Evolutionary conservation across 495 filamentous ascomycete genomes (phyloP).

Genomic region (Cryomyces minteri): DNA sequence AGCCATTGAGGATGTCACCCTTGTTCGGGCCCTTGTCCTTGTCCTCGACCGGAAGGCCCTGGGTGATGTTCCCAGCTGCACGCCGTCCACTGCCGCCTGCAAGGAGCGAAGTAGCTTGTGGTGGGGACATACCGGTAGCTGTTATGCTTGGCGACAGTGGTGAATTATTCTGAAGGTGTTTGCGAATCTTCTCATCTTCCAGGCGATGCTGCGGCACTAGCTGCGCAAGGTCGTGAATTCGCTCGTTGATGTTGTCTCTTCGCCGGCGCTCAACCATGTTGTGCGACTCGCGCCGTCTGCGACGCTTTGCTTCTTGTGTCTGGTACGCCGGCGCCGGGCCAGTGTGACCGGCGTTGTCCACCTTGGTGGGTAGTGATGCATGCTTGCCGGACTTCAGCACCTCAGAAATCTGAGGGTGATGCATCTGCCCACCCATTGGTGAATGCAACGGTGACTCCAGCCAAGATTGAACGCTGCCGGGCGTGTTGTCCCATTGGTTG

Average conservation of each 20-base stretch:
- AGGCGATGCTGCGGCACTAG: constrained; percentile 83
- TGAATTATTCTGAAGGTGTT: constrained; percentile 79
- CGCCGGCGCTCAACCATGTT: constrained; percentile 90
- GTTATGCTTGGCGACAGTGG: constrained; percentile 65
- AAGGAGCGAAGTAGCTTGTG: constrained; percentile 74
- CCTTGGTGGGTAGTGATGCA: constrained; percentile 51
- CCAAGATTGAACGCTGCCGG: constrained; percentile 60
- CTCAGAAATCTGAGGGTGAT: constrained; percentile 48
- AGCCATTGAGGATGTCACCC: constrained; percentile 92
- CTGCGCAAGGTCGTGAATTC: constrained; percentile 89
- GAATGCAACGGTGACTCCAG: constrained; percentile 56
- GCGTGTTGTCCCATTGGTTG: constrained; percentile 65
- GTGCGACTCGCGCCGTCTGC: constrained; percentile 80
- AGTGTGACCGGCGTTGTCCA: constrained; percentile 30
- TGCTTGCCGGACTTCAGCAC: constrained; percentile 51
- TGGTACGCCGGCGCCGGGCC: constrained; percentile 30
- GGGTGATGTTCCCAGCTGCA: constrained; percentile 77
- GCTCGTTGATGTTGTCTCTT: constrained; percentile 95
- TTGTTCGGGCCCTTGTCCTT: constrained; percentile 99
- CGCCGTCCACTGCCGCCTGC: constrained; percentile 70
- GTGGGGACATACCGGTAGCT: constrained; percentile 38
- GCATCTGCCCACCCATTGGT: constrained; percentile 21
- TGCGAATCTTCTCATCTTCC: constrained; percentile 92
- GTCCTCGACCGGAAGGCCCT: constrained; percentile 79
- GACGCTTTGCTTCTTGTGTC: constrained; percentile 82